These are phyloP conservation scores for Suillus tomentosus DNA, from an alignment of 768 basidiomycete genomes.

Conservation along the genomic window DNA sequence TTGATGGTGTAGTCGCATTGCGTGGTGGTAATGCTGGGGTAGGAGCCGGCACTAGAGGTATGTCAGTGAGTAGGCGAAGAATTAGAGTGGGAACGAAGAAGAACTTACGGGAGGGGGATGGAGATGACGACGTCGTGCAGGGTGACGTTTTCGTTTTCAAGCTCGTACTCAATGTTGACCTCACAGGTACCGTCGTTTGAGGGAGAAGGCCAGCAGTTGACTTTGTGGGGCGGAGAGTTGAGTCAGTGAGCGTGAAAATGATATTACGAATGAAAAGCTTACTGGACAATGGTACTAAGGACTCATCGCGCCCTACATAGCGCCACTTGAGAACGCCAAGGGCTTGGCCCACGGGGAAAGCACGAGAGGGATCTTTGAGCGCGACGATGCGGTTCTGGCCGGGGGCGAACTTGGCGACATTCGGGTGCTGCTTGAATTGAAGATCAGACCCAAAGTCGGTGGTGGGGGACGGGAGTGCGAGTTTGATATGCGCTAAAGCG, in stretches of 20 bases:
- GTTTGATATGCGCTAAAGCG: slow-evolving; percentile 66
- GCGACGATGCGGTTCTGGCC: slow-evolving; percentile 69
- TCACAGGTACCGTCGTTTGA: slow-evolving; percentile 91
- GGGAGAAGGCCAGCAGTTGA: slow-evolving; percentile 97
- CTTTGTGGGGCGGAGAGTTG: slow-evolving; percentile 38
- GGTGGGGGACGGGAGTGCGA: slow-evolving; percentile 60
- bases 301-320: slow-evolving; percentile 89
- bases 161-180: slow-evolving; percentile 96
- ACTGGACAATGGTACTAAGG: slow-evolving; percentile 89
- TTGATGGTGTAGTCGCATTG: slow-evolving; percentile 82
- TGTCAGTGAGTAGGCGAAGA: slow-evolving; percentile 9
- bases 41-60: slow-evolving; percentile 65
- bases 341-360: slow-evolving; percentile 87
- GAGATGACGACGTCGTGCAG: slow-evolving; percentile 86
- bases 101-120: slow-evolving; percentile 88
- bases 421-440: slow-evolving; percentile 97
- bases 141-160: slow-evolving; percentile 80
- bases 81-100: not conserved
- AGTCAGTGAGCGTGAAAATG: slow-evolving; percentile 5
- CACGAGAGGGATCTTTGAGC: slow-evolving; percentile 78
- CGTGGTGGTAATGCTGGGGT: slow-evolving; percentile 74
- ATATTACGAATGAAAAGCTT: slow-evolving; percentile 33
- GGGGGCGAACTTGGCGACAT: slow-evolving; percentile 83
- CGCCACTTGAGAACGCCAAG: slow-evolving; percentile 93
- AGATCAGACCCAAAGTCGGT: slow-evolving; percentile 66